Conservation (phyloP, 177 flowering plant genomes). For the Vitis hybrid region DNA sequence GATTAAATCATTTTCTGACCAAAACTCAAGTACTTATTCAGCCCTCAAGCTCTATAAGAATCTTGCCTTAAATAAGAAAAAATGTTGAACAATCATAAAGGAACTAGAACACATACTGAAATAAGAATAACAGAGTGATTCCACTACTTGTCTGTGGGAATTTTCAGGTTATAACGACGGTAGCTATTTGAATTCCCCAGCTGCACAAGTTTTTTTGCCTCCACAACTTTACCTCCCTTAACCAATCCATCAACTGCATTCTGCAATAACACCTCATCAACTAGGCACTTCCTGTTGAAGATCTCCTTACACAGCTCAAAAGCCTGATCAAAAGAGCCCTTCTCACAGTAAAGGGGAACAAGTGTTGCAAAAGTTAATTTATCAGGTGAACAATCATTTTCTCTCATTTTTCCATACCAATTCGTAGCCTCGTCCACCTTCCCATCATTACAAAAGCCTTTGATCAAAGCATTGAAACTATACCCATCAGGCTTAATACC, state of each 20-base stretch:
- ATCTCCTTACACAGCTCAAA: constrained; percentile 32
- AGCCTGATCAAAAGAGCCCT: constrained; percentile 38
- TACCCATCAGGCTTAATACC: constrained; percentile 32
- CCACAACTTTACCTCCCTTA: constrained; percentile 23
- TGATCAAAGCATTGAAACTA: constrained; percentile 45
- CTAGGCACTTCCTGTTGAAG: constrained; percentile 6
- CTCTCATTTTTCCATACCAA: constrained; percentile 34
- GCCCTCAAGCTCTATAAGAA: too few relatives aligned
- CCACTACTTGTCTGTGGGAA: constrained; percentile 14
- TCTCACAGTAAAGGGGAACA: constrained; percentile 37
- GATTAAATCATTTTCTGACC: too few relatives aligned
- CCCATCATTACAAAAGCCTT: constrained; percentile 38
- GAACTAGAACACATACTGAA: too few relatives aligned
- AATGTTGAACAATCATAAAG: neutral
- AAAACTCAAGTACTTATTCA: too few relatives aligned
- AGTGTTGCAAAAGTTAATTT: constrained; percentile 29
- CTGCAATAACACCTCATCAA: constrained; percentile 27
- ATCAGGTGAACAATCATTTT: constrained; percentile 22
- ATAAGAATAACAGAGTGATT: neutral
- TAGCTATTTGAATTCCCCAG: constrained; percentile 23
- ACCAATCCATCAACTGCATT: constrained; percentile 35
- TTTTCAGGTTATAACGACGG: constrained; percentile 17
- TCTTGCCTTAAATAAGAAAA: too few relatives aligned
- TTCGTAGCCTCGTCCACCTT: constrained; percentile 43
- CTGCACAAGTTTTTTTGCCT: constrained; percentile 32